Conservation (phyloP, 495 filamentous ascomycete species). For the Aspergillus bertholletiae region DNA sequence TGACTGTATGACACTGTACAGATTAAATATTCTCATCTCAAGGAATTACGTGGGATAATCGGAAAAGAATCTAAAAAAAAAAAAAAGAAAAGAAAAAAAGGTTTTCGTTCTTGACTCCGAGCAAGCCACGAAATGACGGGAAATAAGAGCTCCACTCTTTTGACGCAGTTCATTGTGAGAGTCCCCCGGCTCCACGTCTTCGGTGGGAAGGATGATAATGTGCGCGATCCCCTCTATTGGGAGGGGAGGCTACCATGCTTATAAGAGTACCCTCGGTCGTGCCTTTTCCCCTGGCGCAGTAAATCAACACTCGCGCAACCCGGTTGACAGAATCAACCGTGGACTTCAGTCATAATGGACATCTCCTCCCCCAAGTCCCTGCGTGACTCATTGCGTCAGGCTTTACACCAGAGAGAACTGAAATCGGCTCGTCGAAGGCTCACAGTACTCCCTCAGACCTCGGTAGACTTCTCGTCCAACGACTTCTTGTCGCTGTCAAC, state of each 20-base stretch:
- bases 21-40: too few relatives aligned
- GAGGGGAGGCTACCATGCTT: not conserved
- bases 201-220: constrained; percentile 1
- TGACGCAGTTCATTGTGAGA: not conserved
- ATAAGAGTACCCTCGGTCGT: not conserved
- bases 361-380: constrained; percentile 20
- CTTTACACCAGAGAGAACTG: constrained; percentile 37
- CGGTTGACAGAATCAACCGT: not conserved
- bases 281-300: not conserved
- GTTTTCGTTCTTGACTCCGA: not conserved
- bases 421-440: constrained; percentile 45
- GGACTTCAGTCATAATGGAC: not conserved
- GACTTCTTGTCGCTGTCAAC: constrained; percentile 45
- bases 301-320: not conserved
- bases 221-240: not conserved
- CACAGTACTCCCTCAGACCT: constrained; percentile 29
- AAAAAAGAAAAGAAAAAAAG: too few relatives aligned
- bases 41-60: too few relatives aligned
- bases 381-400: constrained; percentile 30
- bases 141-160: not conserved
- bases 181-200: constrained; percentile 1
- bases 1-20: too few relatives aligned
- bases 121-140: constrained; percentile 1
- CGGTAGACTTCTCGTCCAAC: constrained; percentile 46
- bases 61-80: too few relatives aligned